These are phyloP conservation scores for Rhododendron molle DNA, from an alignment of 148 eudicot genomes.

Conservation along the genomic window DNA sequence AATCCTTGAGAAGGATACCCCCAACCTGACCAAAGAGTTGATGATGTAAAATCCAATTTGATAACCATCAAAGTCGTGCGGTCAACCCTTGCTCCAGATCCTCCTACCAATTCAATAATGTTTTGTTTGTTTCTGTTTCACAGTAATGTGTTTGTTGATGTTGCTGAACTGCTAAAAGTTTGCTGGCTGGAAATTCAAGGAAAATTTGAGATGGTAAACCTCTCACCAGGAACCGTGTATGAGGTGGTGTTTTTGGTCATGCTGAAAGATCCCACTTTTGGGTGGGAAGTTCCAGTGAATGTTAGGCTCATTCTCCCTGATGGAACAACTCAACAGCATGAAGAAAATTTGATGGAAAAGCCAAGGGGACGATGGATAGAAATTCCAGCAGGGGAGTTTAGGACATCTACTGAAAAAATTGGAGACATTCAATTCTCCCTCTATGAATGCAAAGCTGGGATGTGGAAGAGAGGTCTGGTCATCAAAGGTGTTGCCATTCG, in stretches of 20 bases:
- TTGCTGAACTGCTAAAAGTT: conserved; percentile 52
- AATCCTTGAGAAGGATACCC: background rate
- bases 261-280: conserved; percentile 46
- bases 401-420: conserved; percentile 5
- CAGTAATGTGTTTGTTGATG: conserved; percentile 42
- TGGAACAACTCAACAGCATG: conserved; percentile 51
- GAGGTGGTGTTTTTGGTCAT: conserved; percentile 48
- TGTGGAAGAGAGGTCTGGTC: conserved; percentile 71
- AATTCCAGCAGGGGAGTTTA: conserved; percentile 49
- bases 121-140: background rate
- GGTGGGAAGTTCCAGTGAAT: conserved; percentile 69
- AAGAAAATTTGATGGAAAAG: conserved; percentile 40
- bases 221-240: conserved; percentile 44
- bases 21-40: background rate
- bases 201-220: conserved; percentile 33
- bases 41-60: background rate
- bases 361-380: conserved; percentile 63
- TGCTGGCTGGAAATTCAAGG: conserved; percentile 79
- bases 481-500: conserved; percentile 48
- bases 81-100: background rate
- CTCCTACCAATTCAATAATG: background rate
- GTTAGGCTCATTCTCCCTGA: conserved; percentile 54
- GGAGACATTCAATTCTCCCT: conserved; percentile 64
- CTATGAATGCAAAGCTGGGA: conserved; percentile 54
- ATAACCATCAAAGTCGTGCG: background rate